Evolutionary conservation across 768 basidiomycete genomes (phyloP).

Genomic region (Agrocybe pediades): DNA sequence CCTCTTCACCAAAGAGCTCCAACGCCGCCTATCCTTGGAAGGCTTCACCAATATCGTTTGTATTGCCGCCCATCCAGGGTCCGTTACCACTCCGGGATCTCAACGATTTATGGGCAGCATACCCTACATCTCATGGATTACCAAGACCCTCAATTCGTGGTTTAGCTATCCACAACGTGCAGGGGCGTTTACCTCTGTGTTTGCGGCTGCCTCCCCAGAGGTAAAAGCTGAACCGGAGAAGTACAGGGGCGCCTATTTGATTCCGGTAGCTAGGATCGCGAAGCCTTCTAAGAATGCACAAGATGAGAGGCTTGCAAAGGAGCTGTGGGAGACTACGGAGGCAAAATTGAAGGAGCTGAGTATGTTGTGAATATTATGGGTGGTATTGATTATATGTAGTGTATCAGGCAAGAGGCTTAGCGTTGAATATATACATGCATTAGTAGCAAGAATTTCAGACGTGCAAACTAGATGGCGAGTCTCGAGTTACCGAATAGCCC

Average conservation of each 20-base stretch:
- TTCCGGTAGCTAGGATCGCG: too few species aligned
- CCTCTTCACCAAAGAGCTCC: conserved; percentile 5
- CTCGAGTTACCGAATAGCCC: too few species aligned
- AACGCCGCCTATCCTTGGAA: not conserved
- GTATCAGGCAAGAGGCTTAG: too few species aligned
- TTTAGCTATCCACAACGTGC: not conserved
- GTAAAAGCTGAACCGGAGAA: not conserved
- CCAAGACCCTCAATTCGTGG: not conserved
- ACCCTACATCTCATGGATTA: not conserved
- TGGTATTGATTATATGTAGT: too few species aligned
- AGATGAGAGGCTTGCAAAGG: too few species aligned
- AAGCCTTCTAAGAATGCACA: too few species aligned
- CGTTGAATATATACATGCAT: too few species aligned
- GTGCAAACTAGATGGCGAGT: too few species aligned
- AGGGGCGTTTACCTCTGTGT: not conserved
- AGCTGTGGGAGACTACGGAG: too few species aligned
- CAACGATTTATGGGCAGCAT: not conserved
- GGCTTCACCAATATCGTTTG: conserved; percentile 1
- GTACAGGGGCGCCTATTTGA: too few species aligned
- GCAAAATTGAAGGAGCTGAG: not conserved
- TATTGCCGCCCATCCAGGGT: conserved; percentile 1
- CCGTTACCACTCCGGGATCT: conserved; percentile 1
- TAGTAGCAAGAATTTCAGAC: too few species aligned
- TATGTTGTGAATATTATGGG: too few species aligned
- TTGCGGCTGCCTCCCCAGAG: conserved; percentile 4